phyloP scores from a whole-genome alignment of 352 stramenopile genomes.

The Globisporangium parvum region DNA sequence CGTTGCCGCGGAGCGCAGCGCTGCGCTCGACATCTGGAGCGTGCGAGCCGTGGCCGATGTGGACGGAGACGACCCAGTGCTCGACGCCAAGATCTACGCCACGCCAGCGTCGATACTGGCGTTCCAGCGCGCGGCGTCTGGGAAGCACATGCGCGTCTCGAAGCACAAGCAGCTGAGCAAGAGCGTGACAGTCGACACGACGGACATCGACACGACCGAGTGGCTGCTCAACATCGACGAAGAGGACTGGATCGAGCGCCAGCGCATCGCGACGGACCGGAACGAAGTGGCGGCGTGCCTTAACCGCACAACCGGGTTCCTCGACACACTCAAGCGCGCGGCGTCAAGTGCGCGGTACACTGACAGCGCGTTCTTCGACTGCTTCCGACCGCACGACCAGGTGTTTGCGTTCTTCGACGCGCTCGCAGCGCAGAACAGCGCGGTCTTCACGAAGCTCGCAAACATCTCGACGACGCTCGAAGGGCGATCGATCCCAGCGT shows the following conservation, averaged over 20 bases:
- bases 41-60: neutral
- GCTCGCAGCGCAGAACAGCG: slow-evolving; percentile 31
- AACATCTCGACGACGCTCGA: slow-evolving; percentile 51
- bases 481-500: slow-evolving; percentile 46
- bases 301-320: slow-evolving; percentile 41
- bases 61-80: neutral
- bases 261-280: slow-evolving; percentile 28
- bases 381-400: slow-evolving; percentile 56
- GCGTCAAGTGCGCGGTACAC: slow-evolving; percentile 18
- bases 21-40: slow-evolving; percentile 9
- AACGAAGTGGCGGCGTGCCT: slow-evolving; percentile 36
- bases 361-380: slow-evolving; percentile 61
- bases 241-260: neutral
- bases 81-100: slow-evolving; percentile 10
- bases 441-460: slow-evolving; percentile 46
- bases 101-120: slow-evolving; percentile 6
- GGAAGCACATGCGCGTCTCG: slow-evolving; percentile 1
- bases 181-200: neutral
- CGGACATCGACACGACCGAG: slow-evolving; percentile 1
- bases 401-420: slow-evolving; percentile 59
- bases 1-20: neutral
- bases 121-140: neutral
- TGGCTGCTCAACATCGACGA: slow-evolving; percentile 5
- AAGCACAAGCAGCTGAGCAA: slow-evolving; percentile 1
- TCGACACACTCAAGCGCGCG: slow-evolving; percentile 20